phyloP scores from a whole-genome alignment of 176 grass and related monocot genomes.

The Carex kokanica region DNA sequence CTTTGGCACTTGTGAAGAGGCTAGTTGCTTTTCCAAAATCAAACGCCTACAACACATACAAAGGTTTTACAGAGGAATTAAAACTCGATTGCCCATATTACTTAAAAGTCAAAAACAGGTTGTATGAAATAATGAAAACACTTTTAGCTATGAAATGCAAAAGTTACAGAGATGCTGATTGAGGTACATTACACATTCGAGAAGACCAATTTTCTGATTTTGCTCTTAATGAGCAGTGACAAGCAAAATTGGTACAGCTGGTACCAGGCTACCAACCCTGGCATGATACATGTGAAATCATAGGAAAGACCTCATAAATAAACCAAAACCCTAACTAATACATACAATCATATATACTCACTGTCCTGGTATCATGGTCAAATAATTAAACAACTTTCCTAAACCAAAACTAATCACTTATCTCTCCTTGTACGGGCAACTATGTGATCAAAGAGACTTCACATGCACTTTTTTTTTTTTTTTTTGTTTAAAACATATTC shows the following conservation, averaged over 20 bases:
- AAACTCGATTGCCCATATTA: neutral
- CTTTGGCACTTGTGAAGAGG: conserved; percentile 80
- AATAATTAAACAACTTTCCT: neutral
- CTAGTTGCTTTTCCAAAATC: conserved; percentile 80
- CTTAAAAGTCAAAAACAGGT: no score
- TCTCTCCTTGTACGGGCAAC: neutral
- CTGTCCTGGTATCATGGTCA: neutral
- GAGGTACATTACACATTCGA: neutral
- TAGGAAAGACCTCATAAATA: neutral
- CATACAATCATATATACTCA: neutral
- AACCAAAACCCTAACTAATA: neutral
- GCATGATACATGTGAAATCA: neutral
- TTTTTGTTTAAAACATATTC: neutral
- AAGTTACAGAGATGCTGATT: neutral
- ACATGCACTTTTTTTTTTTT: conserved; percentile 3
- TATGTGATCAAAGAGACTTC: neutral
- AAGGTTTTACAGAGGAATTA: conserved; percentile 22
- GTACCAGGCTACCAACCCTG: neutral
- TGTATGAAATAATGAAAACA: neutral
- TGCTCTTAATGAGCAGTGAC: neutral
- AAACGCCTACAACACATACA: conserved; percentile 57
- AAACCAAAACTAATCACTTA: neutral
- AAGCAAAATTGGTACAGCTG: neutral
- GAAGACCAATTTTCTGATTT: neutral
- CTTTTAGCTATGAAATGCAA: neutral